phyloP scores from a whole-genome alignment of 768 basidiomycete species.

The Thelephora ganbajun region DNA sequence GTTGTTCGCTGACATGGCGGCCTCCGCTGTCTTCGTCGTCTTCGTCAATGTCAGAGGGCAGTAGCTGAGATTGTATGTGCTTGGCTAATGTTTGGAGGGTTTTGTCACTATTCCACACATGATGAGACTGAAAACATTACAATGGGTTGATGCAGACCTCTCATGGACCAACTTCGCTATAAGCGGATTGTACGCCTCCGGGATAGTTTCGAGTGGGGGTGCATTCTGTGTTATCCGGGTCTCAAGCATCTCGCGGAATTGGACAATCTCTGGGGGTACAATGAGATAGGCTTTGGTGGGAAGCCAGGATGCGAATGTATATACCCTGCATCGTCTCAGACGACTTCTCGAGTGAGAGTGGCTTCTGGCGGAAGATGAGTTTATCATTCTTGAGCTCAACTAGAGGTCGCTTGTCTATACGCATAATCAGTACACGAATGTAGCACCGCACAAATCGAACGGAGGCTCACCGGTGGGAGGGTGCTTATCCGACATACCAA shows the following conservation, averaged over 20 bases:
- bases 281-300: neutral
- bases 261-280: conserved; percentile 46
- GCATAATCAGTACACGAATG: neutral
- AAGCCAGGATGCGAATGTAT: conserved; percentile 7
- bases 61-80: conserved; percentile 52
- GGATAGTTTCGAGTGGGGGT: conserved; percentile 40
- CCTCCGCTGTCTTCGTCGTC: conserved; percentile 21
- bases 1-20: conserved; percentile 18
- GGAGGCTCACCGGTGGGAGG: too few relatives aligned
- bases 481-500: too few relatives aligned
- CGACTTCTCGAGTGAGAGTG: conserved; percentile 58
- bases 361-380: conserved; percentile 63
- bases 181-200: conserved; percentile 56
- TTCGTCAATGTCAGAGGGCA: conserved; percentile 51
- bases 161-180: conserved; percentile 79
- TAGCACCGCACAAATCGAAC: too few relatives aligned
- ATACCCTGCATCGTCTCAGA: conserved; percentile 74
- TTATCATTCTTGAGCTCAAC: conserved; percentile 69
- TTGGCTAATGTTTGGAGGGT: conserved; percentile 46
- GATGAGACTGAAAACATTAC: neutral
- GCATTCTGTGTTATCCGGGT: conserved; percentile 31
- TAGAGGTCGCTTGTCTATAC: conserved; percentile 26
- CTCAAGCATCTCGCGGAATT: conserved; percentile 62
- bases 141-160: conserved; percentile 36
- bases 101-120: conserved; percentile 47